These are phyloP conservation scores for Pythium graminicola DNA, from an alignment of 352 stramenopile genomes.

Conservation along the genomic window DNA sequence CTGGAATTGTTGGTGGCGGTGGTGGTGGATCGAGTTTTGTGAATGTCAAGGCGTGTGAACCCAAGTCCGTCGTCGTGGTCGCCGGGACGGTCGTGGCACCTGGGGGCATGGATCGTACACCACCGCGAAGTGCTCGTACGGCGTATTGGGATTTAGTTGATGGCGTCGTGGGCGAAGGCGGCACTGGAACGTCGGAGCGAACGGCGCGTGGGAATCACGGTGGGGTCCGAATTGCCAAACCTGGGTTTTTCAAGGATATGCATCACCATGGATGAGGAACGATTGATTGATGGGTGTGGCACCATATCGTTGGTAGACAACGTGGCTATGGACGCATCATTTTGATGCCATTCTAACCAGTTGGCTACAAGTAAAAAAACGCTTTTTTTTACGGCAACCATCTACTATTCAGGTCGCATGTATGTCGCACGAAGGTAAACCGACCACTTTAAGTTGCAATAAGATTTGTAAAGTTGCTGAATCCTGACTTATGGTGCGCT, in stretches of 20 bases:
- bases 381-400: too few relatives aligned
- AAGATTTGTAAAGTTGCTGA: too few relatives aligned
- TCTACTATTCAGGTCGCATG: too few relatives aligned
- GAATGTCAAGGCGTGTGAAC: slow-evolving; percentile 34
- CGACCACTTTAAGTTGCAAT: slow-evolving; percentile 44
- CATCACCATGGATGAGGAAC: slow-evolving; percentile 33
- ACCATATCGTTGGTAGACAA: too few relatives aligned
- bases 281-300: too few relatives aligned
- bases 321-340: too few relatives aligned
- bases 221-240: slow-evolving; percentile 47
- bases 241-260: slow-evolving; percentile 75
- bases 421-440: too few relatives aligned
- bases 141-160: slow-evolving; percentile 59
- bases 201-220: slow-evolving; percentile 50
- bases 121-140: slow-evolving; percentile 37
- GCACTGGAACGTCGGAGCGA: slow-evolving; percentile 25
- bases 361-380: too few relatives aligned
- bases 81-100: slow-evolving; percentile 28
- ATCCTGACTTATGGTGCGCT: too few relatives aligned
- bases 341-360: slow-evolving; percentile 87
- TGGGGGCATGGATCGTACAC: slow-evolving; percentile 46
- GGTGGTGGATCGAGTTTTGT: slow-evolving; percentile 61
- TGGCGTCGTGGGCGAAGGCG: slow-evolving; percentile 50
- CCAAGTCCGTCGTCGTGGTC: slow-evolving; percentile 42
- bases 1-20: slow-evolving; percentile 59